Evolutionary conservation across 1,284 basidiomycete genomes (phyloP).

Genomic region (Schizophyllum commune): DNA sequence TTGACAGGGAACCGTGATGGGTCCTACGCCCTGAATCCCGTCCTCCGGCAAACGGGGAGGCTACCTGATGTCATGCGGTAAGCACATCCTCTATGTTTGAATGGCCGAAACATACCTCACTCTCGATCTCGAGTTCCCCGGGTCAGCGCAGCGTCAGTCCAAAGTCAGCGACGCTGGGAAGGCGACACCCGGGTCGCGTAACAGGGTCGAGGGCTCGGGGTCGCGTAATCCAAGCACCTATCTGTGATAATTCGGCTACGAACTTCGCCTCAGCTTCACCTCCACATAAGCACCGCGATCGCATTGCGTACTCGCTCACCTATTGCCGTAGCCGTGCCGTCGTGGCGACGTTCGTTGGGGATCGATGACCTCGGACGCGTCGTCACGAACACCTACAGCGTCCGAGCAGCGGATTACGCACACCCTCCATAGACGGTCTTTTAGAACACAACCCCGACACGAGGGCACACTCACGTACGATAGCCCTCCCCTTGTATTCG

Average conservation of each 20-base stretch:
- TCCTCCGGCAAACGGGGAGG: neutral
- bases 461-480: neutral
- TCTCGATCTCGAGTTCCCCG: neutral
- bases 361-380: neutral
- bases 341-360: neutral
- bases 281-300: neutral
- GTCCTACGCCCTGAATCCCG: neutral
- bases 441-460: neutral
- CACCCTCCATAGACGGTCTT: neutral
- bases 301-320: neutral
- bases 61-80: neutral
- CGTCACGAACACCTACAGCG: neutral
- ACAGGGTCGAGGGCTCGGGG: neutral
- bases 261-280: neutral
- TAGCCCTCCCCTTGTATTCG: too few species aligned
- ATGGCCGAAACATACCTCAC: neutral
- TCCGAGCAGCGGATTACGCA: neutral
- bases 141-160: neutral
- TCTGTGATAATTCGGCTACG: neutral
- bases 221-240: neutral
- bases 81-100: neutral
- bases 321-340: neutral
- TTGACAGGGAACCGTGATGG: neutral
- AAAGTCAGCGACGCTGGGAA: neutral
- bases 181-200: neutral